Evolutionary conservation across 2,329 filamentous ascomycete genomes (phyloP).

Genomic region (Teratosphaeria zuluensis): DNA sequence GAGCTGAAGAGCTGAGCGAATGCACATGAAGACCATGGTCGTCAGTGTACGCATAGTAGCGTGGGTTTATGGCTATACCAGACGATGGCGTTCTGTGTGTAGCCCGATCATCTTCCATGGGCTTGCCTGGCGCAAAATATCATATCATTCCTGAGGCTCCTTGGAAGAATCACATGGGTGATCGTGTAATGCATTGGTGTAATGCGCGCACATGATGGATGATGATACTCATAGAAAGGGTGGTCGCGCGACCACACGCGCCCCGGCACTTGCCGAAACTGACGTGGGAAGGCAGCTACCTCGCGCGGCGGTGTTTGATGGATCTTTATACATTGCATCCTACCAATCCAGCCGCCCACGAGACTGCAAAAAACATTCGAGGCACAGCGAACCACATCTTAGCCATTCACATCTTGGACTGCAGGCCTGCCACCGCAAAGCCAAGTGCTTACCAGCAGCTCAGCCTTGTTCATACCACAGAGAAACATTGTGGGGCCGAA

Average conservation of each 20-base stretch:
- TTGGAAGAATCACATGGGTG: not conserved
- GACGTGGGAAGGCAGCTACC: not conserved
- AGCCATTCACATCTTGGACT: not conserved
- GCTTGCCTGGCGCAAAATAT: not conserved
- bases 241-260: not conserved
- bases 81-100: not conserved
- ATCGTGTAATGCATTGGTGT: not conserved
- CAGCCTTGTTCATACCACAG: not conserved
- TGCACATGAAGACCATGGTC: not conserved
- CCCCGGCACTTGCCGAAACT: not conserved
- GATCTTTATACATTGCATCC: not conserved
- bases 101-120: not conserved
- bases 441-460: not conserved
- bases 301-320: not conserved
- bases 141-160: too few relatives aligned
- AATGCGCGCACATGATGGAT: too few relatives aligned
- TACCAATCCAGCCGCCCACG: not conserved
- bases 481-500: not conserved
- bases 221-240: too few relatives aligned
- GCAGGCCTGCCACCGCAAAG: not conserved
- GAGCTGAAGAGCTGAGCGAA: not conserved
- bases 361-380: not conserved
- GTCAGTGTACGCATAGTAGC: not conserved
- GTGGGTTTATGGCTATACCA: not conserved
- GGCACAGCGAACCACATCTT: not conserved